Percentiles rank a stretch among this genome's conserved stretches.
phyloP scores from a whole-genome alignment of 257 asterid genomes.

The Penstemon davidsonii region DNA sequence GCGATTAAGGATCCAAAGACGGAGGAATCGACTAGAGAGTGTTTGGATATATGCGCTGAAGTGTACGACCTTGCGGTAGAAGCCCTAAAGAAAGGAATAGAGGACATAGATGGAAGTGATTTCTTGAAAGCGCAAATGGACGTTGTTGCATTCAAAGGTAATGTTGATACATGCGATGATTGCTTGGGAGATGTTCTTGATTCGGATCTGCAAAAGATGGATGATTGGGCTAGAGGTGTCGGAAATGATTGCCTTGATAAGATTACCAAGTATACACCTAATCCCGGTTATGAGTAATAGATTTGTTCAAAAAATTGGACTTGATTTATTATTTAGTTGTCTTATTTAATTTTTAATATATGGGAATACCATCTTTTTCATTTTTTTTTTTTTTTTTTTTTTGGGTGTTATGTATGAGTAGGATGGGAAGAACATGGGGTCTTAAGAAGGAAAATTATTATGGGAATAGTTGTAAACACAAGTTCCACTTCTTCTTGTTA shows the following conservation, averaged over 20 bases:
- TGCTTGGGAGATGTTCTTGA: not conserved
- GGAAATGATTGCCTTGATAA: conserved; percentile 4
- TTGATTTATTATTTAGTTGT: too few species aligned
- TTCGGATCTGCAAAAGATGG: too few species aligned
- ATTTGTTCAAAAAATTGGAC: too few species aligned
- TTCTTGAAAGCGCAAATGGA: not conserved
- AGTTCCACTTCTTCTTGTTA: too few species aligned
- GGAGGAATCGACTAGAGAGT: not conserved
- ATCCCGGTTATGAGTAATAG: too few species aligned
- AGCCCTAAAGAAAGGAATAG: conserved; percentile 13
- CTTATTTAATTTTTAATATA: not conserved
- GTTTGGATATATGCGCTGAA: not conserved
- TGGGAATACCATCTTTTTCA: too few species aligned
- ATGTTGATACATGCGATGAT: conserved; percentile 14
- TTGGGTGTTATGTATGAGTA: too few species aligned
- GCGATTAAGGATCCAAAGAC: not conserved
- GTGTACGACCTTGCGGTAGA: not conserved
- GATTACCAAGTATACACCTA: conserved; percentile 1
- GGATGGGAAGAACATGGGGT: too few species aligned
- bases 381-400: too few species aligned
- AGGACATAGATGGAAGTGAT: not conserved
- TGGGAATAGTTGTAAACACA: too few species aligned
- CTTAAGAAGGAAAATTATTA: too few species aligned
- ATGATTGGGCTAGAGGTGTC: too few species aligned
- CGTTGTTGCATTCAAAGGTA: not conserved